phyloP scores from a whole-genome alignment of 2,329 filamentous ascomycete species.

The Plectosphaerella sp. region DNA sequence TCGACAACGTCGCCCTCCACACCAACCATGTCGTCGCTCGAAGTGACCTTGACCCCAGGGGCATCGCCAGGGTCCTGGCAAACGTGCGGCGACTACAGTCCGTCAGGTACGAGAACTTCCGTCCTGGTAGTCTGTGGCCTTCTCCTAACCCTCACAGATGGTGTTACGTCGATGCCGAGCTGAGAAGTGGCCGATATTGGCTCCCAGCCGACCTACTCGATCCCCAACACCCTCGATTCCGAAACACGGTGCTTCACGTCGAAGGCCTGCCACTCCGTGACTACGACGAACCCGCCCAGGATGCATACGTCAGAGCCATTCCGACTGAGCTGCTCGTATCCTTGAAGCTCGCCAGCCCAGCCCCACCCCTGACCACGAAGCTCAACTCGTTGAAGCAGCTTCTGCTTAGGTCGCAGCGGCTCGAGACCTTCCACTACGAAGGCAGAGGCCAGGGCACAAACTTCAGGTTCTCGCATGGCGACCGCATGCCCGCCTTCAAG shows the following conservation, averaged over 20 bases:
- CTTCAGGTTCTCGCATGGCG: slow-evolving; percentile 32
- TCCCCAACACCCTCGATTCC: slow-evolving; percentile 19
- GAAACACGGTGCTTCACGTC: slow-evolving; percentile 28
- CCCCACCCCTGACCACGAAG: slow-evolving; percentile 33
- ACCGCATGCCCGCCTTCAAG: slow-evolving; percentile 37
- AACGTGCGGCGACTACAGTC: slow-evolving; percentile 29
- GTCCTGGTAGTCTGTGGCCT: background rate
- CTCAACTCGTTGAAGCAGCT: slow-evolving; percentile 37
- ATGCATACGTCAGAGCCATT: slow-evolving; percentile 31
- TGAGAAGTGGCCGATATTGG: slow-evolving; percentile 24
- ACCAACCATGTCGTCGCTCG: slow-evolving; percentile 35
- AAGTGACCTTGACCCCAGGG: slow-evolving; percentile 32
- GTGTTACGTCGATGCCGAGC: slow-evolving; percentile 27
- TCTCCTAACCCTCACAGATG: slow-evolving; percentile 18
- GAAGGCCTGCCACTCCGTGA: slow-evolving; percentile 35
- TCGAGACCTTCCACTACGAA: slow-evolving; percentile 36
- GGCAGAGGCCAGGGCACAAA: slow-evolving; percentile 40
- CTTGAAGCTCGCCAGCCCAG: slow-evolving; percentile 32
- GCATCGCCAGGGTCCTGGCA: slow-evolving; percentile 28
- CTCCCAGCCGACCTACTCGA: slow-evolving; percentile 33
- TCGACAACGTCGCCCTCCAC: slow-evolving; percentile 29
- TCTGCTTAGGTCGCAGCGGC: slow-evolving; percentile 26
- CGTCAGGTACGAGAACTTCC: slow-evolving; percentile 27
- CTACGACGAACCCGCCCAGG: slow-evolving; percentile 24
- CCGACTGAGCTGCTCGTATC: slow-evolving; percentile 33